Percentiles rank a stretch among this genome's conserved stretches.
Evolutionary conservation across 345 rosid genomes (phyloP).

Genomic region (Salix brachista): DNA sequence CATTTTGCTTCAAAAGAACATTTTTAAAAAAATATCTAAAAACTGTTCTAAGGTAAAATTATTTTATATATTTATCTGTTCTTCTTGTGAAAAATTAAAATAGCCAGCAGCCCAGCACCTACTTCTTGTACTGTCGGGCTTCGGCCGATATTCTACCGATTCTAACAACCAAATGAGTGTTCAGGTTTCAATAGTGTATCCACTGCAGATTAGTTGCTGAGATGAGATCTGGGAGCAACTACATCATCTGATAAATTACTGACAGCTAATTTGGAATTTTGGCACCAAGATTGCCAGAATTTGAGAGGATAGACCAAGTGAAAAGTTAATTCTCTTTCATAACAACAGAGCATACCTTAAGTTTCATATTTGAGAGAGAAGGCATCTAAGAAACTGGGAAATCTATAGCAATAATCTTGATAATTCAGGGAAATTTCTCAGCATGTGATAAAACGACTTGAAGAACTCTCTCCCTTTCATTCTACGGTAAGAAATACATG

Average conservation of each 20-base stretch:
- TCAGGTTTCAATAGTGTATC: background rate
- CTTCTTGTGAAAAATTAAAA: background rate
- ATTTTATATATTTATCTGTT: too few species aligned
- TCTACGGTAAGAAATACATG: too few species aligned
- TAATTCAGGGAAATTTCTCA: background rate
- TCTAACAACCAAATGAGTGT: constrained; percentile 9
- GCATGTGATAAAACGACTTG: background rate
- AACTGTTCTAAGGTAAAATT: too few species aligned
- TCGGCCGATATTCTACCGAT: constrained; percentile 8
- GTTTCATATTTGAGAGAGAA: background rate
- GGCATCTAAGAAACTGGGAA: background rate
- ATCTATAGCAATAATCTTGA: background rate
- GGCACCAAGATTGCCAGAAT: background rate
- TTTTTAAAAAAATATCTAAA: too few species aligned
- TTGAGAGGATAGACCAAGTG: background rate
- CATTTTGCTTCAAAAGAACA: too few species aligned
- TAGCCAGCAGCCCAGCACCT: constrained; percentile 23
- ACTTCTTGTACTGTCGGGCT: constrained; percentile 20
- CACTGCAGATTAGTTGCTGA: background rate
- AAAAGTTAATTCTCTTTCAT: background rate
- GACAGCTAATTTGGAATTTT: background rate
- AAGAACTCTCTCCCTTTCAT: too few species aligned
- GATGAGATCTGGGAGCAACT: background rate
- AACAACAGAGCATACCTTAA: background rate
- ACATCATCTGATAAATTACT: background rate